These are phyloP conservation scores for Vanrija sp. DNA, from an alignment of 1,284 basidiomycete genomes.

Conservation along the genomic window DNA sequence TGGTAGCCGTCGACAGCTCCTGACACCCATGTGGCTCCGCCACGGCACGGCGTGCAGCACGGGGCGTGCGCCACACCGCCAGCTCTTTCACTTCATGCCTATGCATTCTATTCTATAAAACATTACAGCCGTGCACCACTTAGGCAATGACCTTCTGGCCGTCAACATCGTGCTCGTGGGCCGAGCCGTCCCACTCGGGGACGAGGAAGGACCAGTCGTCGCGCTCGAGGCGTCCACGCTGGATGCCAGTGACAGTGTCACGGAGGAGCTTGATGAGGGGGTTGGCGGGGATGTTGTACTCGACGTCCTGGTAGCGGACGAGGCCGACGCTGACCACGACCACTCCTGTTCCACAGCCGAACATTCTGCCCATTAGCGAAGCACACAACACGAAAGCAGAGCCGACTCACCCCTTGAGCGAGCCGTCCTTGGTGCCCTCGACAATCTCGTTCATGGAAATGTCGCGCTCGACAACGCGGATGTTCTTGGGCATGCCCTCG, in stretches of 20 bases:
- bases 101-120: not conserved
- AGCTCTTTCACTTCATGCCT: not conserved
- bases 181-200: constrained; percentile 30
- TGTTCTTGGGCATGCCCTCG: constrained; percentile 36
- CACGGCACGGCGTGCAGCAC: too few relatives aligned
- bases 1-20: too few relatives aligned
- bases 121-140: not conserved
- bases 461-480: constrained; percentile 45
- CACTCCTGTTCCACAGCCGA: constrained; percentile 36
- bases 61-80: too few relatives aligned
- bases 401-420: constrained; percentile 37
- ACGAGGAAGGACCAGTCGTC: constrained; percentile 39
- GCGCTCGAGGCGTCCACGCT: constrained; percentile 35
- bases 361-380: constrained; percentile 11
- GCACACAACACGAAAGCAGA: not conserved
- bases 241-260: constrained; percentile 41
- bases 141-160: constrained; percentile 15
- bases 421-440: constrained; percentile 30
- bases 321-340: constrained; percentile 36
- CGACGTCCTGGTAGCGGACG: constrained; percentile 31
- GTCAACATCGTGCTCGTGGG: constrained; percentile 15
- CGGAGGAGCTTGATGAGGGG: constrained; percentile 37
- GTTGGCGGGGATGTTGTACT: constrained; percentile 34
- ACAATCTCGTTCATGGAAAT: constrained; percentile 43
- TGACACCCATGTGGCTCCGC: not conserved